Evolutionary conservation across 1,139 yeast species (phyloP), one percentile per base, ranked within the genome.

Genomic region (Suhomyces ambrosiae): DNA sequence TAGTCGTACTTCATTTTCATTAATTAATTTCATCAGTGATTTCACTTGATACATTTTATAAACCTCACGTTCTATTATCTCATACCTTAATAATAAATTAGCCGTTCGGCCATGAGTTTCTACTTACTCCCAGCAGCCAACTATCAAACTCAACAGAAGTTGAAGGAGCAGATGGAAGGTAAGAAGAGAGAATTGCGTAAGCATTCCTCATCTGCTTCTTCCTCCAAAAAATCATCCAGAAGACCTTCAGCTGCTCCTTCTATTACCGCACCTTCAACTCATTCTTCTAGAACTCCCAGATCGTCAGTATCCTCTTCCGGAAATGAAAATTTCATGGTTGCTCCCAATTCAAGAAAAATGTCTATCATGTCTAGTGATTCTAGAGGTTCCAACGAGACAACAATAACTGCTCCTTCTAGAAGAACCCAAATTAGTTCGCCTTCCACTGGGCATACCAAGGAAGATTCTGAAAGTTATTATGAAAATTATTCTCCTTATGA

Each of bases 111-210:
- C 32, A 50, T 50, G 54, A 49, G 46, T 33, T 49, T 49, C 42
- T 49, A 40, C 38, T 38, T 49, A 9, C 25, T 50, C 11, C 53
- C 53, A 4, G 46, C 47, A 7, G 52, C 46, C 14, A 48, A 53
- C 7, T 52, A 47, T 37, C 56, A 52, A 38, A 46, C 52, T 10
- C 56, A 52, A 32, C 53, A 52, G 33, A 49, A 49, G 40, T 39
- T 50, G 38, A 46, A 48, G 38, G 48, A 43, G 27, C 48, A 48
- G 31, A 46, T 49, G 38, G 41, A 35, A 13, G 44, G 44, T 4
- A 44, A 42, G 33, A 46, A 45, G 33, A 44, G 34, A 27, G 42
- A 32, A 11, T 27, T 37, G 32, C 30, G 33, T 25, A 36, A 33
- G 28, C 23, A 23, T 8, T 35, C 31, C 15, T 23, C 9, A n/a